These are phyloP conservation scores for Begonia loranthoides DNA, from an alignment of 306 rosid species.

Conservation along the genomic window DNA sequence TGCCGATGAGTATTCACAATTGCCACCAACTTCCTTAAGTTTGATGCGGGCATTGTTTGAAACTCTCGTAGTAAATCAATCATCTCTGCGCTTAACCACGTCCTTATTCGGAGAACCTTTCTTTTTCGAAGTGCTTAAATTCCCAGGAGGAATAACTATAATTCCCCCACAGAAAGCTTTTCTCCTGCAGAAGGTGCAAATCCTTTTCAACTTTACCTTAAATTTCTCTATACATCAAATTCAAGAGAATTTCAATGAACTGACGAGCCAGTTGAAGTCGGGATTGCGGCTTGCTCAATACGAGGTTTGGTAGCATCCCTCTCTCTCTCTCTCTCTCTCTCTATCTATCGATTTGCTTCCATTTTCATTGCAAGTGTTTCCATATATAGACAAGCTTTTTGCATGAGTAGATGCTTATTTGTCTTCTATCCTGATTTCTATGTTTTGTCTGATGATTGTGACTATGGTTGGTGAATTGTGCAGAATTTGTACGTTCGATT, in stretches of 20 bases:
- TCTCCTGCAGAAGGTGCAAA: constrained; percentile 60
- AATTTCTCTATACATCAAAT: constrained; percentile 66
- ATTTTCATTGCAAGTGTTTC: not conserved
- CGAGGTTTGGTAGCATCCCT: constrained; percentile 45
- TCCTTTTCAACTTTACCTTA: constrained; percentile 55
- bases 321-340: constrained; percentile 3
- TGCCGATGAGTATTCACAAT: constrained; percentile 33
- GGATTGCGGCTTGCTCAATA: constrained; percentile 50
- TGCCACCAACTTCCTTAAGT: constrained; percentile 37
- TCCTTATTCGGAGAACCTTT: constrained; percentile 49
- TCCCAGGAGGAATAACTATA: constrained; percentile 70
- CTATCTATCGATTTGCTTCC: constrained; percentile 5
- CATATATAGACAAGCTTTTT: not conserved
- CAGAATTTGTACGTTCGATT: constrained; percentile 59
- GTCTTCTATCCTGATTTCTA: not conserved
- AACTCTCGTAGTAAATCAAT: constrained; percentile 27
- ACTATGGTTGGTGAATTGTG: constrained; percentile 18
- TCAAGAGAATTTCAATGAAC: constrained; percentile 39
- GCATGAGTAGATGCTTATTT: constrained; percentile 2
- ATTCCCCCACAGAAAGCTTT: constrained; percentile 56
- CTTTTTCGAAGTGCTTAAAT: constrained; percentile 67
- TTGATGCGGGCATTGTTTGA: constrained; percentile 34
- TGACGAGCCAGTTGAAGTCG: constrained; percentile 52
- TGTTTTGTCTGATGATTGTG: constrained; percentile 10
- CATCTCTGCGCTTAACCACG: constrained; percentile 35